Percentiles rank a stretch among this genome's conserved stretches.
Conservation (phyloP, 371 early-diverging fungal species). For the Parasitella parasitica region DNA sequence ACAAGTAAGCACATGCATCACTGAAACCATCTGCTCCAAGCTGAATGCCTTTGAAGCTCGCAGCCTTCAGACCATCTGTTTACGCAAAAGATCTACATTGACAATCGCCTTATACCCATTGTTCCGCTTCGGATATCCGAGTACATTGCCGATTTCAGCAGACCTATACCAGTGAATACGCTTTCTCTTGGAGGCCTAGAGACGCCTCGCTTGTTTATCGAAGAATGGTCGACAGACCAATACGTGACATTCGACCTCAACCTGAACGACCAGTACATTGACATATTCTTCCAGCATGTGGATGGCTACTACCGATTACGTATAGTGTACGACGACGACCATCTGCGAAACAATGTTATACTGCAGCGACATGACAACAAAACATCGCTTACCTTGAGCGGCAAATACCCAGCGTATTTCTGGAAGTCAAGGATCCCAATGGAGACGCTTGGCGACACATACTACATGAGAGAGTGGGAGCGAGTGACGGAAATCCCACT, state of each 20-base stretch:
- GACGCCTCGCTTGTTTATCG: conserved; percentile 13
- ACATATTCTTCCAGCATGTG: conserved; percentile 25
- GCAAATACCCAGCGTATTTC: conserved; percentile 26
- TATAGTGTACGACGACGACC: conserved; percentile 5
- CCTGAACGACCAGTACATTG: conserved; percentile 16
- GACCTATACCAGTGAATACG: not conserved
- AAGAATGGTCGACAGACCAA: conserved; percentile 26
- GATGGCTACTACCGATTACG: conserved; percentile 24
- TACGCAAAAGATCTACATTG: conserved; percentile 12
- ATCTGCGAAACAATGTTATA: conserved; percentile 14
- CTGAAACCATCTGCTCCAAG: not conserved
- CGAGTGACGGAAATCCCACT: conserved; percentile 18
- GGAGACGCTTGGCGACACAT: not conserved
- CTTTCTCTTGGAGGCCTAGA: conserved; percentile 28
- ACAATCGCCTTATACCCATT: not conserved
- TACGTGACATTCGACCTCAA: conserved; percentile 30
- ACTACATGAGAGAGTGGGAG: conserved; percentile 14
- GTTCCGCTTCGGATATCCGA: not conserved
- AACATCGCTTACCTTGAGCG: conserved; percentile 17
- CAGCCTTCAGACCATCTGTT: conserved; percentile 4
- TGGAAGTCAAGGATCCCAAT: conserved; percentile 3
- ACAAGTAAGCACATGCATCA: not conserved
- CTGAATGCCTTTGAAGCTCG: not conserved
- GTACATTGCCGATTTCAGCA: not conserved
- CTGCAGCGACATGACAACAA: conserved; percentile 18